Conservation (phyloP, 1,139 yeast species). For the Sugiyamaella castrensis region DNA sequence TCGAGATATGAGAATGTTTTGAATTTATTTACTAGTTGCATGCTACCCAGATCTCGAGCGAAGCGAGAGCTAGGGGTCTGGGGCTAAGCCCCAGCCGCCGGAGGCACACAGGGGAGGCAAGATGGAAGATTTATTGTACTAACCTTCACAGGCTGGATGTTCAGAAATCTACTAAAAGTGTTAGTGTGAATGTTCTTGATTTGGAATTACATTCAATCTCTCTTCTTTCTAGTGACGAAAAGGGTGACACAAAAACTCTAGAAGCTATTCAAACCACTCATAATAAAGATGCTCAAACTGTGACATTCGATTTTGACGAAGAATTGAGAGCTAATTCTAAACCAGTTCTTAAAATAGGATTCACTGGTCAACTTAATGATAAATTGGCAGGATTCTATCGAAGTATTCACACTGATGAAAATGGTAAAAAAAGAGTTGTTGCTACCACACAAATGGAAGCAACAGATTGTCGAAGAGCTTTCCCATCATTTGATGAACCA, state of each 20-base stretch:
- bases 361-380: conserved; percentile 70
- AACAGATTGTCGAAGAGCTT: conserved; percentile 79
- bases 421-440: conserved; percentile 60
- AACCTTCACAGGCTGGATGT: conserved; percentile 46
- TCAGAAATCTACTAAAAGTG: conserved; percentile 48
- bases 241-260: not conserved
- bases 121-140: conserved; percentile 3
- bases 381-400: conserved; percentile 81
- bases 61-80: not conserved
- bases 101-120: not conserved
- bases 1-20: not conserved
- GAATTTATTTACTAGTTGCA: not conserved
- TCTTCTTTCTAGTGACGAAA: not conserved
- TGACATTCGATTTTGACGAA: conserved; percentile 56
- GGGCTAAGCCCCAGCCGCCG: conserved; percentile 9
- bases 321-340: conserved; percentile 45
- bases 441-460: conserved; percentile 86
- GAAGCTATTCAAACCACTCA: conserved; percentile 26
- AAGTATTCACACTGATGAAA: conserved; percentile 61
- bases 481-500: conserved; percentile 84
- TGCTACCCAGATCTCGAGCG: not conserved
- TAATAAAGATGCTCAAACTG: conserved; percentile 60
- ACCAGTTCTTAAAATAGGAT: conserved; percentile 50
- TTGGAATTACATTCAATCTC: conserved; percentile 55
- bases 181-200: conserved; percentile 62